These are phyloP conservation scores for Cladosporium sphaerospermum DNA, from an alignment of 2,329 filamentous ascomycete genomes.

Conservation along the genomic window DNA sequence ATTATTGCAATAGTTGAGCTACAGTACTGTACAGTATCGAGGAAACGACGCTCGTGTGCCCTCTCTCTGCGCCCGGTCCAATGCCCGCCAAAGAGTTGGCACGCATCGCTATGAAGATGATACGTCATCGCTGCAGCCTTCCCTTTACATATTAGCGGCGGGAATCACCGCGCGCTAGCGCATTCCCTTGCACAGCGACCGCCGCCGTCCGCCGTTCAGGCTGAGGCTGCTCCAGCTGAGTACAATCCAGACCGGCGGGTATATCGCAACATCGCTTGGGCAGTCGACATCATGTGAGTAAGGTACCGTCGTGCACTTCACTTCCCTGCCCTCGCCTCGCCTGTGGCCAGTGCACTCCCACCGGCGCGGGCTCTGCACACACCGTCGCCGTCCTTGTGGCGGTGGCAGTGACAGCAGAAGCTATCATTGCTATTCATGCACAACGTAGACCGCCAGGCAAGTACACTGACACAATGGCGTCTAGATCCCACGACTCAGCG, in stretches of 20 bases:
- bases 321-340: not conserved
- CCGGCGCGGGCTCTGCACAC: not conserved
- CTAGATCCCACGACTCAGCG: not conserved
- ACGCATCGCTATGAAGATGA: no score
- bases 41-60: not conserved
- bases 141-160: no score
- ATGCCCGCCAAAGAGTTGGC: no score
- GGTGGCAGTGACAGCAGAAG: not conserved
- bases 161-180: no score
- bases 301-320: not conserved
- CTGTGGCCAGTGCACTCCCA: not conserved
- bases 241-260: constrained; percentile 10
- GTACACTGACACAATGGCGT: not conserved
- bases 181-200: no score
- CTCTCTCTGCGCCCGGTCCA: no score
- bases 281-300: constrained; percentile 8
- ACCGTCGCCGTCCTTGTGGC: not conserved
- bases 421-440: not conserved
- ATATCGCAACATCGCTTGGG: constrained; percentile 7
- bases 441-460: not conserved
- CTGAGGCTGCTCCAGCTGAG: not conserved
- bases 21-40: no score
- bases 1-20: not conserved
- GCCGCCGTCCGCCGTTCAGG: no score
- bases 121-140: no score